Conservation (phyloP, 768 basidiomycete species). For the Leccinum boreale region DNA sequence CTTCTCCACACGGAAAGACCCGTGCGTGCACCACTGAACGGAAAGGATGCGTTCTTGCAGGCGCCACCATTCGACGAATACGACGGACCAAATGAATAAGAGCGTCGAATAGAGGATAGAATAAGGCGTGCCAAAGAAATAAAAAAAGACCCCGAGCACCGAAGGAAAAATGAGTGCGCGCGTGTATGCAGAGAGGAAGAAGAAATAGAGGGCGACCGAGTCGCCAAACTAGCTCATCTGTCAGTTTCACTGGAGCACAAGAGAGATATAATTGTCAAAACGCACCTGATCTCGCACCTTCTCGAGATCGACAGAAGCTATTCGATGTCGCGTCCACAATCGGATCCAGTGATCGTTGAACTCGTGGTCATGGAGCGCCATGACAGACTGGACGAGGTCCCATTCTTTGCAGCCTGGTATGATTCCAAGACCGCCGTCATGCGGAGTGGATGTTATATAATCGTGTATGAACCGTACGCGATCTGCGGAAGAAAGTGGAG, state of each 20-base stretch:
- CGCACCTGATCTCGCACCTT: slow-evolving; percentile 69
- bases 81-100: slow-evolving; percentile 78
- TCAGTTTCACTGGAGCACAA: not conserved
- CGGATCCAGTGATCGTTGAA: slow-evolving; percentile 81
- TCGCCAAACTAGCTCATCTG: slow-evolving; percentile 61
- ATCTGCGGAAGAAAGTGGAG: slow-evolving; percentile 63
- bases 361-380: slow-evolving; percentile 78
- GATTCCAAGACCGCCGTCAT: slow-evolving; percentile 85
- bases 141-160: slow-evolving; percentile 62
- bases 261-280: not conserved
- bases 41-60: slow-evolving; percentile 82
- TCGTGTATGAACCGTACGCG: slow-evolving; percentile 75
- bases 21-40: slow-evolving; percentile 76
- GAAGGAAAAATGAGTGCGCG: slow-evolving; percentile 76
- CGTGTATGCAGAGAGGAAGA: slow-evolving; percentile 84
- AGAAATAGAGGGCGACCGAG: slow-evolving; percentile 82
- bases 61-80: slow-evolving; percentile 92
- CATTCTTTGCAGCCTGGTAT: slow-evolving; percentile 68
- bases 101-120: slow-evolving; percentile 72
- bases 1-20: slow-evolving; percentile 73
- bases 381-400: slow-evolving; percentile 77
- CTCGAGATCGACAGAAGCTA: slow-evolving; percentile 62
- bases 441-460: slow-evolving; percentile 62
- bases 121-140: slow-evolving; percentile 69
- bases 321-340: slow-evolving; percentile 64